These are phyloP conservation scores for Plasmodium malariae DNA, from an alignment of 169 alveolate species.

Conservation along the genomic window DNA sequence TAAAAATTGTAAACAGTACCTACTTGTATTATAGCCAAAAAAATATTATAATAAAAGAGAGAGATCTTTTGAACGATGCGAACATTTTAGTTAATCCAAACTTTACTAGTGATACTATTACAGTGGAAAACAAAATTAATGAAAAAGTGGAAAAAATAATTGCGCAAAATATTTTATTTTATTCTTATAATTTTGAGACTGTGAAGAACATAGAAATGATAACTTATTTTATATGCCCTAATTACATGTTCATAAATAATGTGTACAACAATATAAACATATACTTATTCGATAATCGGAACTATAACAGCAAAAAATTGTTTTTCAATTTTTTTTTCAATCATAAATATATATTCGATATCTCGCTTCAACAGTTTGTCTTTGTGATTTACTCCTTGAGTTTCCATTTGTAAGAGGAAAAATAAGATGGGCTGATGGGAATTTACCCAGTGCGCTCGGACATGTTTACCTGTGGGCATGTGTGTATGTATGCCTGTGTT, in stretches of 20 bases:
- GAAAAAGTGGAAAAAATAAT: conserved; percentile 56
- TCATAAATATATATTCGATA: conserved; percentile 45
- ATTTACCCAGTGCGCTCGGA: too few relatives aligned
- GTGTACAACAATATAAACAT: conserved; percentile 40
- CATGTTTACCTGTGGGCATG: too few relatives aligned
- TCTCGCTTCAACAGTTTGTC: conserved; percentile 49
- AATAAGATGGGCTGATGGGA: too few relatives aligned
- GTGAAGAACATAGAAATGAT: conserved; percentile 70
- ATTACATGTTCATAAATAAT: conserved; percentile 46
- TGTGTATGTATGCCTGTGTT: too few relatives aligned
- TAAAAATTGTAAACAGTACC: conserved; percentile 46
- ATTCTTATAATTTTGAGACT: conserved; percentile 27
- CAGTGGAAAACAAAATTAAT: conserved; percentile 30
- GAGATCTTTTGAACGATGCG: conserved; percentile 1
- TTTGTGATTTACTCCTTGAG: conserved; percentile 33
- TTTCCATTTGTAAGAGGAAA: conserved; percentile 24
- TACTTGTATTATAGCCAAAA: conserved; percentile 24
- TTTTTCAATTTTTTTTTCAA: conserved; percentile 69
- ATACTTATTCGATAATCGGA: conserved; percentile 32
- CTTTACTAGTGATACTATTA: neutral
- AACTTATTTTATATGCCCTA: conserved; percentile 60
- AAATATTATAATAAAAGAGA: conserved; percentile 18
- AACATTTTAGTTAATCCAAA: neutral
- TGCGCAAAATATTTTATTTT: conserved; percentile 51
- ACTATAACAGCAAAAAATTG: neutral